Evolutionary conservation across 2,329 filamentous ascomycete genomes (phyloP), one percentile per base, ranked within the genome.

Genomic region (Alternaria tenuissima): DNA sequence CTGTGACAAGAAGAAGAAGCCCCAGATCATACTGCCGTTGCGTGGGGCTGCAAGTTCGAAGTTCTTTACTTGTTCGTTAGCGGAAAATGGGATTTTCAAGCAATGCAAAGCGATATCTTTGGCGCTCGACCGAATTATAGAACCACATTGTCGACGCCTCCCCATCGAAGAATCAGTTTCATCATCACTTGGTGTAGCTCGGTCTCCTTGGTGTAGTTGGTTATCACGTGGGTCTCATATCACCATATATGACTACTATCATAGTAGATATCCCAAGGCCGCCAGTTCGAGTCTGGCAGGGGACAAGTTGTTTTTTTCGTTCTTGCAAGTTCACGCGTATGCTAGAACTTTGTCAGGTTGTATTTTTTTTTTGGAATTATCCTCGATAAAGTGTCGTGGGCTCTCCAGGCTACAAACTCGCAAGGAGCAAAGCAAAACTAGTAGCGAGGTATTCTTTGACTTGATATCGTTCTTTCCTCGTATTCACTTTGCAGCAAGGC

Each of bases 161-260:
- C 20, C 20, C 20, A 22, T 22, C 20, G 20, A 4, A 22, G 20
- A 22, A 30, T 30, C 28, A 11, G 28, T 0, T 30, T 0, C 28
- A 11, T 11, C 28, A 11, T 11, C 28, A 0, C 22, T 30, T 30
- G 28, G 28, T 30, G 8, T 30, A 30, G 28, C 9, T 22, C 20
- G 4, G 7, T 65, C 68, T 69, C 68, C 62, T 68, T 71, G 68
- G 68, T 71, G 68, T 71, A 71, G 68, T 69, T 64, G 68, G 68
- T 71, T 71, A 71, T 71, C 68, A 71, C 68, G 68, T 71, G 67
- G 68, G 68, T 71, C 68, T 71, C 68, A 71, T 71, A 71, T 66
- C 55, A 52, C 52, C 60, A 69, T 43, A 39, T 68, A 69, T 71
- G 68, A 69, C 64, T 71, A 47, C 56, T 69, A 61, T 5, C 7